These are phyloP conservation scores for Coemansia sp. DNA, from an alignment of 192 early-diverging fungal species.

Conservation along the genomic window DNA sequence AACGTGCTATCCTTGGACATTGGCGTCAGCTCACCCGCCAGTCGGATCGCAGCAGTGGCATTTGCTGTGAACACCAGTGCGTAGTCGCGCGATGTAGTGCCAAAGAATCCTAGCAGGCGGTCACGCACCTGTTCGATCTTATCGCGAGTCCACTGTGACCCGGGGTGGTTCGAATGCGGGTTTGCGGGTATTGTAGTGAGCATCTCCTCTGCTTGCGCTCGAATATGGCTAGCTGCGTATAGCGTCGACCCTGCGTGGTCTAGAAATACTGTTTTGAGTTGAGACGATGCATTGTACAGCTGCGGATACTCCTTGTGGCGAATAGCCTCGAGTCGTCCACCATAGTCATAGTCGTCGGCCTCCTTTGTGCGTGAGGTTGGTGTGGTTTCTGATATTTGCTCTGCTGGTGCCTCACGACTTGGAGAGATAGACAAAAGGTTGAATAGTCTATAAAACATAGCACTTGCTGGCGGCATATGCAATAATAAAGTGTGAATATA, in stretches of 20 bases:
- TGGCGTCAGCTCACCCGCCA: constrained; percentile 74
- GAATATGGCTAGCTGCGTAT: constrained; percentile 52
- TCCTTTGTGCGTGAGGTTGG: background rate
- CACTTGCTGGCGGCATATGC: background rate
- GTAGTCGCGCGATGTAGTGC: constrained; percentile 62
- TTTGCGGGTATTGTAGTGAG: constrained; percentile 62
- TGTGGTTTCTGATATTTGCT: background rate
- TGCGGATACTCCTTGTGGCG: constrained; percentile 62
- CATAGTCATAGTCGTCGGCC: constrained; percentile 48
- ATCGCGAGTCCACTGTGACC: constrained; percentile 57
- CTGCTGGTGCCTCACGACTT: background rate
- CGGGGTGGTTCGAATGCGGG: constrained; percentile 66
- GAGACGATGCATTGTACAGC: constrained; percentile 33
- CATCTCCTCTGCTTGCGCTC: constrained; percentile 50
- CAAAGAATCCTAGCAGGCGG: constrained; percentile 62
- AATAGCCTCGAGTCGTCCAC: constrained; percentile 49
- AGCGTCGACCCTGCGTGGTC: constrained; percentile 70
- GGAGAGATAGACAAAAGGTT: background rate
- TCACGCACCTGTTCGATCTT: constrained; percentile 59
- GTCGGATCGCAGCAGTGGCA: constrained; percentile 74
- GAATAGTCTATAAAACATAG: background rate
- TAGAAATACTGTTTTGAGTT: constrained; percentile 60
- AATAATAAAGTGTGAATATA: background rate
- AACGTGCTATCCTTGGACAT: constrained; percentile 55
- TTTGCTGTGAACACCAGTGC: constrained; percentile 77